These are phyloP conservation scores for Mycena vitilis DNA, from an alignment of 768 basidiomycete genomes.

Conservation along the genomic window DNA sequence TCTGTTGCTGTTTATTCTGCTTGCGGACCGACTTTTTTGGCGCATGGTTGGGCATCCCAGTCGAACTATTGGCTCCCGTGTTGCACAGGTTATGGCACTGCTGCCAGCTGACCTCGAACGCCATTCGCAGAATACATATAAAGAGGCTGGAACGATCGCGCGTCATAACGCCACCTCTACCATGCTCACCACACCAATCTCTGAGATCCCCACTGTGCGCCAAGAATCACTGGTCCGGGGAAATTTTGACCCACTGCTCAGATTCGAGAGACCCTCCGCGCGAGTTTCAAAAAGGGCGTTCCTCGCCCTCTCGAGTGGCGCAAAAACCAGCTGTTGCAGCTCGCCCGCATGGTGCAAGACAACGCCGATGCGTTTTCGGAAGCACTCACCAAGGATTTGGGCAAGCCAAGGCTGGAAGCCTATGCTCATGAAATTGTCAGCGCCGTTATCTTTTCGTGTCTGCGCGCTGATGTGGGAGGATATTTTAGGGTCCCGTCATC, in stretches of 20 bases:
- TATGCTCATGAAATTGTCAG: conserved; percentile 56
- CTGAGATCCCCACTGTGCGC: conserved; percentile 2
- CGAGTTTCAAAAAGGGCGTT: conserved; percentile 62
- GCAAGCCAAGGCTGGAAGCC: conserved; percentile 57
- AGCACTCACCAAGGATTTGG: conserved; percentile 61
- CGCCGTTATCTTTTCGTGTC: not conserved
- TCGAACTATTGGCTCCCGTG: too few relatives aligned
- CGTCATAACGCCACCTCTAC: not conserved
- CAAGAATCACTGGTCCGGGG: not conserved
- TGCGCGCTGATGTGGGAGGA: not conserved
- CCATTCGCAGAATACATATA: too few relatives aligned
- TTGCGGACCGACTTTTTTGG: too few relatives aligned
- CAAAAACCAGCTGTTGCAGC: conserved; percentile 70
- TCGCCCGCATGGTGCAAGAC: conserved; percentile 72
- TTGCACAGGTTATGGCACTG: too few relatives aligned
- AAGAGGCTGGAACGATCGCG: not conserved
- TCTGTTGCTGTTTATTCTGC: too few relatives aligned
- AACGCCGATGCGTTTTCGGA: conserved; percentile 65
- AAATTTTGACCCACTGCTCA: conserved; percentile 21
- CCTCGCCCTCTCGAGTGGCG: conserved; percentile 70
- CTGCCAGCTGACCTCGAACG: too few relatives aligned
- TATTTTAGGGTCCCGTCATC: conserved; percentile 45
- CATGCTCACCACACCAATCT: conserved; percentile 7
- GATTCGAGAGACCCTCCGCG: conserved; percentile 51
- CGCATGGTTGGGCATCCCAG: too few relatives aligned